Evolutionary conservation across 2,329 filamentous ascomycete genomes (phyloP), one percentile per base, ranked within the genome.

Genomic region (Purpureocillium lavendulum): DNA sequence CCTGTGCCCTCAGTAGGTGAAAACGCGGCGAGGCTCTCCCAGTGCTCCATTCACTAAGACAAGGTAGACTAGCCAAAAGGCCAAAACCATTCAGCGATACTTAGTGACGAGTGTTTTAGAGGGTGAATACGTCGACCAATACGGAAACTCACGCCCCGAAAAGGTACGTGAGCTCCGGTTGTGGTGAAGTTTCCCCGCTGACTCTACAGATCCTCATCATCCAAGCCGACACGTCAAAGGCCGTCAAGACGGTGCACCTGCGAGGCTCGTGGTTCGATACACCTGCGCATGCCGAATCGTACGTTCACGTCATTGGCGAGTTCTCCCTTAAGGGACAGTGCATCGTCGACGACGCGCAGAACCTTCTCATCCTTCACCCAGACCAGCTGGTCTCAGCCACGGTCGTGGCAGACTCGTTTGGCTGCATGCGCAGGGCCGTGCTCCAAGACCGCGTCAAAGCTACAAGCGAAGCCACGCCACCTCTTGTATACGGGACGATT

Each of bases 321-420:
- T 95, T 94, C 51, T 74, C 82, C 42, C 49, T 62, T 1, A 71
- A 66, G 13, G 85, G 86, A 2, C 78, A 82, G 56, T 94, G 89
- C 56, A 65, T 94, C 35, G 73, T 97, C 45, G 84, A 94, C 55
- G 87, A 97, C 57, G 70, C 75, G 3, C 73, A 82, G 36, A 87
- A 89, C 51, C 84, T 97, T 60, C 67, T 98, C 37, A 88, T 98
- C 41, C 66, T 98, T 12, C 89, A 98, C 54, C 92, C 92, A 0
- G 92, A 98, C 54, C 89, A 97, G 62, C 75, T 98, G 28, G 84
- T 98, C 39, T 97, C 92, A 3, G 84, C 92, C 3, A 97, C 92
- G 1, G 87, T 94, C 5, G 84, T 98, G 33, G 89, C 88, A n/a
- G 92, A 98, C 60, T 95, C 92, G 0, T 95, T 97, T 57, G 82